These are phyloP conservation scores for Pyrenophora teres DNA, from an alignment of 2,329 filamentous ascomycete genomes.

Conservation along the genomic window DNA sequence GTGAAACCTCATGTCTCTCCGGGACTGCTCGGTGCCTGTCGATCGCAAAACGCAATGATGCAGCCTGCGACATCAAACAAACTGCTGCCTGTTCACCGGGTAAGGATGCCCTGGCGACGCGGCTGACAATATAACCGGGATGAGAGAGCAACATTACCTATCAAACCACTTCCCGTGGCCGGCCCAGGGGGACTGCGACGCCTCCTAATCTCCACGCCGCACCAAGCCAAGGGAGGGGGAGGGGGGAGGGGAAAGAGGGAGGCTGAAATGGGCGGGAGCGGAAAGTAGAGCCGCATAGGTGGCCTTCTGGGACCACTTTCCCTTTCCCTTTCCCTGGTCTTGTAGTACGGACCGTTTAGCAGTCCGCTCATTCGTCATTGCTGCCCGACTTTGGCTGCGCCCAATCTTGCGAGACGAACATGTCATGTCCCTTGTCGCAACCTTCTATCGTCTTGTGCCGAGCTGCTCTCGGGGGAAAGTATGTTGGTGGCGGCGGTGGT, in stretches of 20 bases:
- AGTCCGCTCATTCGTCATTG: too few species aligned
- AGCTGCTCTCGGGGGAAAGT: too few species aligned
- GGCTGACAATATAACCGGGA: slow-evolving; percentile 1
- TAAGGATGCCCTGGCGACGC: slow-evolving; percentile 15
- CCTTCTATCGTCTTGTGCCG: too few species aligned
- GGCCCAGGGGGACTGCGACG: slow-evolving; percentile 17
- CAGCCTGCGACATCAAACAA: slow-evolving; percentile 11
- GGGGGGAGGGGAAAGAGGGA: slow-evolving; percentile 16
- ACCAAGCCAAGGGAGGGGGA: slow-evolving; percentile 3
- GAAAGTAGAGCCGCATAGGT: slow-evolving; percentile 28
- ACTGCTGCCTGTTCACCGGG: slow-evolving; percentile 18
- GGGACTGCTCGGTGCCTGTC: slow-evolving; percentile 16
- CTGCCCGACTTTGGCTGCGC: too few species aligned
- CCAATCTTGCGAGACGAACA: too few species aligned
- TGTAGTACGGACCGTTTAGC: too few species aligned
- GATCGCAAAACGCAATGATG: slow-evolving; percentile 21
- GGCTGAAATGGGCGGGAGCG: slow-evolving; percentile 23
- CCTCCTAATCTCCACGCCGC: slow-evolving; percentile 23
- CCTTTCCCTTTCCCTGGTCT: background rate
- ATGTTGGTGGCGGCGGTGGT: too few species aligned
- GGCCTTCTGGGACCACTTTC: slow-evolving; percentile 6
- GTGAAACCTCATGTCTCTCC: too few species aligned
- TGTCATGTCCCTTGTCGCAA: too few species aligned
- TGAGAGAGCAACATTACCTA: slow-evolving; percentile 5
- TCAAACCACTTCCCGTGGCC: slow-evolving; percentile 15